phyloP scores from a whole-genome alignment of 148 eudicot species.

The Arctostaphylos glauca region DNA sequence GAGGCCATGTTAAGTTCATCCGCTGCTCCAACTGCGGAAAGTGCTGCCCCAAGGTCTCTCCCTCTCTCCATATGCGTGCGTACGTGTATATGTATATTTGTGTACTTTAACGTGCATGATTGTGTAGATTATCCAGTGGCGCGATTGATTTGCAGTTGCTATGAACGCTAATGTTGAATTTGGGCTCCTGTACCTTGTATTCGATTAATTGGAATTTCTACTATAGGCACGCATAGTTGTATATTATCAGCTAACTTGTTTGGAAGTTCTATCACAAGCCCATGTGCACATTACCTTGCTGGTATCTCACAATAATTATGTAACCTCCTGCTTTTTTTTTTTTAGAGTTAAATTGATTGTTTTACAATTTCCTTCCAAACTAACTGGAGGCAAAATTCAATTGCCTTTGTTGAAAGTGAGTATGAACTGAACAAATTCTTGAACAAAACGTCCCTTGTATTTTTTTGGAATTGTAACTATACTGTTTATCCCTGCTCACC shows the following conservation, averaged over 20 bases:
- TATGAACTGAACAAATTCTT: not conserved
- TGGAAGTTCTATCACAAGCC: not conserved
- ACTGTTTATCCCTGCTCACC: not conserved
- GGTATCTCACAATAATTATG: not conserved
- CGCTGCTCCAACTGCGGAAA: constrained; percentile 88
- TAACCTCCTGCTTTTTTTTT: not conserved
- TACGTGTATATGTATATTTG: not conserved
- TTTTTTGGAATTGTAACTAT: not conserved
- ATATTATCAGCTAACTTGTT: not conserved
- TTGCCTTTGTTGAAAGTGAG: not conserved
- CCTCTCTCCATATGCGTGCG: not conserved
- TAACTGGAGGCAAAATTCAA: too few species aligned
- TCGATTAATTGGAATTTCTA: not conserved
- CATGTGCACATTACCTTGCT: not conserved
- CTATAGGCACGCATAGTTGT: not conserved
- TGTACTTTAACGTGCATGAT: not conserved
- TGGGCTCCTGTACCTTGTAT: not conserved
- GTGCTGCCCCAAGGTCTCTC: constrained; percentile 71
- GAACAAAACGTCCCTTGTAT: not conserved
- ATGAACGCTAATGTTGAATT: not conserved
- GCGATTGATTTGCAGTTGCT: not conserved
- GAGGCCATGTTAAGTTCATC: constrained; percentile 70
- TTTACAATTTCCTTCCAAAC: too few species aligned
- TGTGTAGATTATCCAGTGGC: not conserved
- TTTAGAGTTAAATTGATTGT: not conserved